phyloP scores from a whole-genome alignment of 768 basidiomycete genomes.

The Kwoniella sp. region DNA sequence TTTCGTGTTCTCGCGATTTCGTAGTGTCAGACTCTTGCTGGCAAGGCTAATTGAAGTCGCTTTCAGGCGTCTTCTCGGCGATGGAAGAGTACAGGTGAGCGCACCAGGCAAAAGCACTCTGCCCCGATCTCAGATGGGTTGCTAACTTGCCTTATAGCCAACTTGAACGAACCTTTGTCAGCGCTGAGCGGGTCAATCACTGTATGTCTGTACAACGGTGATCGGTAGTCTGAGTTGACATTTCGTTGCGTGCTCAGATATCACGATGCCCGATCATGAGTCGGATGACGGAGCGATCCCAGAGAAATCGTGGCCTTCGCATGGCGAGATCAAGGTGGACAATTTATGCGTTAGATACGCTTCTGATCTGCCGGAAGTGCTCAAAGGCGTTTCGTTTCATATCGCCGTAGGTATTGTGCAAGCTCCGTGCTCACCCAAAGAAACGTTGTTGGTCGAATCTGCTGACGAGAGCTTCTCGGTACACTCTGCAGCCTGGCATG shows the following conservation, averaged over 20 bases:
- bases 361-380: constrained; percentile 49
- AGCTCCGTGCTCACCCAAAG: background rate
- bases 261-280: constrained; percentile 35
- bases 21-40: background rate
- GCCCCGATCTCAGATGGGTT: background rate
- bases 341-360: constrained; percentile 48
- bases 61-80: constrained; percentile 34
- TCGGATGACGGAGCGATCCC: constrained; percentile 31
- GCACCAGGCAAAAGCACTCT: background rate
- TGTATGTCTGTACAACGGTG: constrained; percentile 29
- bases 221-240: background rate
- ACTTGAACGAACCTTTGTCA: constrained; percentile 53
- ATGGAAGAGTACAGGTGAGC: constrained; percentile 37
- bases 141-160: constrained; percentile 12
- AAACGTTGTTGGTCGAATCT: no score
- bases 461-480: no score
- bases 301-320: constrained; percentile 40
- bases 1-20: background rate
- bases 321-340: constrained; percentile 41
- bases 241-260: constrained; percentile 20
- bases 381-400: constrained; percentile 43
- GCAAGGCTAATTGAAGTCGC: background rate
- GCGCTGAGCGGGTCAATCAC: constrained; percentile 52
- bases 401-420: constrained; percentile 41
- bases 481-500: constrained; percentile 39